Evolutionary conservation across 768 basidiomycete genomes (phyloP).

Genomic region (Cystobasidium tubakii): DNA sequence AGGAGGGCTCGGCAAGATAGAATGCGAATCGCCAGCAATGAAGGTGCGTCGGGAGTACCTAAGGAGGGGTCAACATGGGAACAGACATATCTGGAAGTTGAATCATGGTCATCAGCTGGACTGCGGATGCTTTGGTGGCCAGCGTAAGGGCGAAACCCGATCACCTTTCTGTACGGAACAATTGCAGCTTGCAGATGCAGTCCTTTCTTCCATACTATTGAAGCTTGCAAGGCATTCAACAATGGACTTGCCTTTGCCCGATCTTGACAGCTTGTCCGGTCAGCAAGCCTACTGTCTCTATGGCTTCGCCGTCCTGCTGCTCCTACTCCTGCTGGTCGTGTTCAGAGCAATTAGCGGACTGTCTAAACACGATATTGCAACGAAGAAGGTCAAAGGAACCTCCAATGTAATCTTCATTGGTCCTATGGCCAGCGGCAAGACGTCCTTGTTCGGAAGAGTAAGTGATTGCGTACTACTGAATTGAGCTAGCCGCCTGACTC

Average conservation of each 20-base stretch:
- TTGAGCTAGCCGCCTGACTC: not conserved
- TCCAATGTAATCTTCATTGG: slow-evolving; percentile 41
- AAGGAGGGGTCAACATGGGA: not conserved
- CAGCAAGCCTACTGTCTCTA: slow-evolving; percentile 7
- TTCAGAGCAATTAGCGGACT: not conserved
- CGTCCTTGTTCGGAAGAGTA: slow-evolving; percentile 42
- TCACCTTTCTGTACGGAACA: not conserved
- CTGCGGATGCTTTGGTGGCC: slow-evolving; percentile 4
- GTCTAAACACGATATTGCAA: not conserved
- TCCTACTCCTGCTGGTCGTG: slow-evolving; percentile 1
- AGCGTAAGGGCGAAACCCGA: not conserved
- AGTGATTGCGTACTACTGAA: not conserved
- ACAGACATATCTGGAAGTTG: not conserved
- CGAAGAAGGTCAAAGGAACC: slow-evolving; percentile 16
- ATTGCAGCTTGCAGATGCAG: not conserved
- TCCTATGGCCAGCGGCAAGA: slow-evolving; percentile 44
- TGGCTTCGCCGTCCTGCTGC: slow-evolving; percentile 3
- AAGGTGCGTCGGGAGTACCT: not conserved
- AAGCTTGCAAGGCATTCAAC: not conserved
- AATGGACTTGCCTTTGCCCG: slow-evolving; percentile 17
- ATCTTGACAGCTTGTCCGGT: not conserved
- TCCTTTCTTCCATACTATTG: not conserved
- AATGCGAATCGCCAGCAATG: too few relatives aligned
- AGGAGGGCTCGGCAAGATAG: too few relatives aligned
- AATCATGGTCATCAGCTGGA: not conserved